phyloP scores from a whole-genome alignment of 139 green algal genomes.

The Tetraselmis striata region DNA sequence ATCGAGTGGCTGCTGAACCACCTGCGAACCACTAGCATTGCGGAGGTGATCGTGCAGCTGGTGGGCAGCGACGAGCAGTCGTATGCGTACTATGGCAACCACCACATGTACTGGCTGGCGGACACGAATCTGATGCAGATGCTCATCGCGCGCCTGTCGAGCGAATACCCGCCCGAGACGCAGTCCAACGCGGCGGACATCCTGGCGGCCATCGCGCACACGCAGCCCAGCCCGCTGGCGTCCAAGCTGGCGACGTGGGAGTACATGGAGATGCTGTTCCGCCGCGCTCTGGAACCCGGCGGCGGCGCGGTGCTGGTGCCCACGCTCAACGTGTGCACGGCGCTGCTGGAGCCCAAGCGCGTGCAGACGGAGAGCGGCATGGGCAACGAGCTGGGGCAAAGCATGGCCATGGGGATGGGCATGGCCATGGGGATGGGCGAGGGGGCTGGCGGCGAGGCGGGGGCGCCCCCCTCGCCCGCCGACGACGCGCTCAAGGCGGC shows the following conservation, averaged over 20 bases:
- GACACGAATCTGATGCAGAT: slow-evolving; percentile 63
- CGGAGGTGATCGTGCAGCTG: slow-evolving; percentile 77
- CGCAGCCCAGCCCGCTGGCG: slow-evolving; percentile 60
- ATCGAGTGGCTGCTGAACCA: slow-evolving; percentile 51
- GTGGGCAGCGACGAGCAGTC: slow-evolving; percentile 78
- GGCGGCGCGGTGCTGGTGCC: slow-evolving; percentile 30
- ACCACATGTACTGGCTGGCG: slow-evolving; percentile 57
- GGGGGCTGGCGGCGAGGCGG: not conserved
- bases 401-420: slow-evolving; percentile 4
- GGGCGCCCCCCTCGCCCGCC: not conserved
- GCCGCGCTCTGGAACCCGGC: slow-evolving; percentile 3
- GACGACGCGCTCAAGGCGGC: slow-evolving; percentile 28
- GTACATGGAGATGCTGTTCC: slow-evolving; percentile 39
- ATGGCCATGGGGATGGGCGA: not conserved
- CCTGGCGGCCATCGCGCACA: slow-evolving; percentile 69
- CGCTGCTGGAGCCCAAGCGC: slow-evolving; percentile 62
- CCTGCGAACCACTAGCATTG: slow-evolving; percentile 69
- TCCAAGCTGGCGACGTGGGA: slow-evolving; percentile 41
- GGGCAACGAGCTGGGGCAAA: too few relatives aligned
- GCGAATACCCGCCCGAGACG: slow-evolving; percentile 27
- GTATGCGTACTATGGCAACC: slow-evolving; percentile 36
- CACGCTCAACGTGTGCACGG: slow-evolving; percentile 72
- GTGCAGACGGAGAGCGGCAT: not conserved
- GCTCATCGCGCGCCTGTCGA: slow-evolving; percentile 53
- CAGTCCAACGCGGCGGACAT: slow-evolving; percentile 79